phyloP scores from a whole-genome alignment of 2,329 filamentous ascomycete species.

The Fusarium palustre region DNA sequence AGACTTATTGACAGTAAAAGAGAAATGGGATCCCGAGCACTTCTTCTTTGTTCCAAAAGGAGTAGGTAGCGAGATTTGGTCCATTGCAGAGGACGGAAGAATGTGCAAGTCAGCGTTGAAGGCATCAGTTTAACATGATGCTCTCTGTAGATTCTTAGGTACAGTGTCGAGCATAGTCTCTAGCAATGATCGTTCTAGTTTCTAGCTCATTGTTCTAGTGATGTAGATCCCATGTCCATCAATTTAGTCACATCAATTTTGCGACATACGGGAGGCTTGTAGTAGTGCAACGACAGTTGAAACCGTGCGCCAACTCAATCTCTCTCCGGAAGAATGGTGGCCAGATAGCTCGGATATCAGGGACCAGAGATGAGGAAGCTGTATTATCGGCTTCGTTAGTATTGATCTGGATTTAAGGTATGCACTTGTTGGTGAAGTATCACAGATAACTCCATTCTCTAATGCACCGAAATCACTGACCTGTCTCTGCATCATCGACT shows the following conservation, averaged over 20 bases:
- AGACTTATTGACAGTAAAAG: constrained; percentile 59
- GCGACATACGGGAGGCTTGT: not conserved
- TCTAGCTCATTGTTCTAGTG: not conserved
- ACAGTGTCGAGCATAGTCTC: not conserved
- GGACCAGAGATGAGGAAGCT: not conserved
- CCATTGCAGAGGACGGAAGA: constrained; percentile 17
- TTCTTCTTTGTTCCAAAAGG: constrained; percentile 62
- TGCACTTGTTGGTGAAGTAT: not conserved
- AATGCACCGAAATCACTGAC: not conserved
- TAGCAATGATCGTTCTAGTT: not conserved
- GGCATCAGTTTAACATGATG: not conserved
- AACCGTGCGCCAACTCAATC: not conserved
- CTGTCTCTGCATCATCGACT: not conserved
- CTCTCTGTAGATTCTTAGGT: not conserved
- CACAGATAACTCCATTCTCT: not conserved
- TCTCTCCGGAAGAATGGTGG: not conserved
- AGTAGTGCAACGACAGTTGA: not conserved
- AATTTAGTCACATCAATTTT: not conserved
- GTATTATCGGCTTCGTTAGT: not conserved
- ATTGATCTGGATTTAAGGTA: not conserved
- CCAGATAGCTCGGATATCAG: not conserved
- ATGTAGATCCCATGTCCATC: not conserved
- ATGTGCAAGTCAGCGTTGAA: constrained; percentile 26
- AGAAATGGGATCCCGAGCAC: constrained; percentile 59
- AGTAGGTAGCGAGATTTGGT: constrained; percentile 66